A percentile compares a stretch with the other conserved stretches of the same genome.
Conservation (phyloP, 306 rosid species). For the Oemleria cerasiformis region DNA sequence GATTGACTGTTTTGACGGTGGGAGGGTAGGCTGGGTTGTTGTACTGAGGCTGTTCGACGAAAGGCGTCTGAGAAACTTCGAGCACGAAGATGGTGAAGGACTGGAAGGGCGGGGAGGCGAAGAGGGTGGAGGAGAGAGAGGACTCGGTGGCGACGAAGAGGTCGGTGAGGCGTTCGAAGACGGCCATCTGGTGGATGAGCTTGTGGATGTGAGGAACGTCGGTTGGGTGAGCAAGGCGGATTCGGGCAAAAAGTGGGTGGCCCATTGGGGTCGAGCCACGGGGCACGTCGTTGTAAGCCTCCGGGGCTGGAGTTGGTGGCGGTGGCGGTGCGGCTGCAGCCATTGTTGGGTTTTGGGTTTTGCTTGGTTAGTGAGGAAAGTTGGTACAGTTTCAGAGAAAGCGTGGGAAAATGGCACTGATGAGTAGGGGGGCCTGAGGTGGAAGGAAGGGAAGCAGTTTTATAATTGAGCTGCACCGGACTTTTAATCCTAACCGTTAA, state of each 20-base stretch:
- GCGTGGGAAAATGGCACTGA: not conserved
- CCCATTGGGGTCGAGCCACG: constrained; percentile 38
- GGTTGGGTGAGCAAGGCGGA: constrained; percentile 59
- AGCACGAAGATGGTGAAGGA: constrained; percentile 81
- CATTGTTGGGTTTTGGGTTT: constrained; percentile 13
- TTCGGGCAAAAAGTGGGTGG: constrained; percentile 59
- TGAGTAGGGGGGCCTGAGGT: not conserved
- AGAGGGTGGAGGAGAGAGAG: constrained; percentile 62
- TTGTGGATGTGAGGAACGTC: constrained; percentile 86
- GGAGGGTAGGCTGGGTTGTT: constrained; percentile 40
- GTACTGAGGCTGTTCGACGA: not conserved
- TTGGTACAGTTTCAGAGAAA: not conserved
- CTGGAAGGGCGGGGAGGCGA: constrained; percentile 57
- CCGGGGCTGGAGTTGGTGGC: constrained; percentile 50
- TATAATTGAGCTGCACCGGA: not conserved
- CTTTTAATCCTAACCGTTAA: not conserved
- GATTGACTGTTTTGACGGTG: constrained; percentile 14
- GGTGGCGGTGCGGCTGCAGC: constrained; percentile 93
- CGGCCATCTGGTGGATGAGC: constrained; percentile 76
- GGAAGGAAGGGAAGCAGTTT: not conserved
- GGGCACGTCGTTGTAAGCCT: constrained; percentile 25
- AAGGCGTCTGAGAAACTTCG: constrained; percentile 61
- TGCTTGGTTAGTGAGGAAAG: not conserved
- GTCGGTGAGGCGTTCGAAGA: constrained; percentile 72
- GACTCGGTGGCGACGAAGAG: constrained; percentile 64